phyloP scores from a whole-genome alignment of 371 early-diverging fungal genomes.

The Parasitella parasitica region DNA sequence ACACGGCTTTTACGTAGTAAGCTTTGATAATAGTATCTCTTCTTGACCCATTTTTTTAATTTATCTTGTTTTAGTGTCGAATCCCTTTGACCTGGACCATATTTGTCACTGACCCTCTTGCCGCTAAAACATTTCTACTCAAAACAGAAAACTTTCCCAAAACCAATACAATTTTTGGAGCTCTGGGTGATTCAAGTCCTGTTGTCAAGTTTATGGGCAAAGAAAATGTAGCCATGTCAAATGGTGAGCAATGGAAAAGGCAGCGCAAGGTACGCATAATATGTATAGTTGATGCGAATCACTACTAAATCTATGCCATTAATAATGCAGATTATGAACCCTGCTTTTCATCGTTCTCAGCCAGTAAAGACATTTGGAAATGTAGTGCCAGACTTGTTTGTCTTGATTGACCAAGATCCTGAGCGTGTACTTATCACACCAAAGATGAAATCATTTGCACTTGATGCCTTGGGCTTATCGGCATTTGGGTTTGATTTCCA shows the following conservation, averaged over 20 bases:
- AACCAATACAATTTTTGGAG: conserved; percentile 2
- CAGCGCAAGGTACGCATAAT: conserved; percentile 37
- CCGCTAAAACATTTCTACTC: conserved; percentile 22
- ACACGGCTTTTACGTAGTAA: conserved; percentile 9
- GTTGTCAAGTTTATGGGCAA: conserved; percentile 25
- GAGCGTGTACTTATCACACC: conserved; percentile 5
- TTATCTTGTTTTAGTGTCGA: neutral
- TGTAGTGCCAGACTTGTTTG: conserved; percentile 17
- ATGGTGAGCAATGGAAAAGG: conserved; percentile 41
- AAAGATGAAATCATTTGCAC: conserved; percentile 24
- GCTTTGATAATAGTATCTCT: neutral
- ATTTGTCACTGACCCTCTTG: conserved; percentile 27
- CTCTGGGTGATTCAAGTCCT: conserved; percentile 9
- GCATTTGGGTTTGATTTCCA: conserved; percentile 44
- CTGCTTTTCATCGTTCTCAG: conserved; percentile 37
- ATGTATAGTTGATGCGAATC: too few relatives aligned
- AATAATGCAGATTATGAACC: conserved; percentile 38
- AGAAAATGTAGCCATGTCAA: conserved; percentile 28
- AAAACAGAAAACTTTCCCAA: conserved; percentile 26
- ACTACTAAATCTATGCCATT: too few relatives aligned
- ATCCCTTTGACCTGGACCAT: conserved; percentile 27
- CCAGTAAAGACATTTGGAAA: conserved; percentile 31
- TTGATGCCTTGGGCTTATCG: conserved; percentile 38
- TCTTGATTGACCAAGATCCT: conserved; percentile 20
- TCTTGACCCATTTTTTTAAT: neutral